Percentiles rank a stretch among this genome's conserved stretches.
Evolutionary conservation across 169 alveolate species (phyloP).

Genomic region (Plasmodium relictum): DNA sequence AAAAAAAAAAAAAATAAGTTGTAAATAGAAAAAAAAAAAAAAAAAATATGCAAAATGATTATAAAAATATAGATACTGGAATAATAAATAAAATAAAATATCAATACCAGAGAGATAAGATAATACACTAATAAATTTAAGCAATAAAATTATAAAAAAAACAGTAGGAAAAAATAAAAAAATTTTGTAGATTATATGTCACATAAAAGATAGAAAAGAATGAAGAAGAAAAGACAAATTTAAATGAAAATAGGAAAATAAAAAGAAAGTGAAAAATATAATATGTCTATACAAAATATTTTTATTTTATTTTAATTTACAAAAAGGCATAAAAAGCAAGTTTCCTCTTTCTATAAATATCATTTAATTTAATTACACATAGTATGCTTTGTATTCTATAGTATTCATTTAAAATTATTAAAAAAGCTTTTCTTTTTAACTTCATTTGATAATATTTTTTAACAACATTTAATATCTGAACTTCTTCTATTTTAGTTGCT

Average conservation of each 20-base stretch:
- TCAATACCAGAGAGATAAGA: too few species aligned
- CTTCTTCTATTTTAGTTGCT: slow-evolving; percentile 55
- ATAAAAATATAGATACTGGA: too few species aligned
- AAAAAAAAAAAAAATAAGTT: neutral
- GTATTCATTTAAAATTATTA: slow-evolving; percentile 33
- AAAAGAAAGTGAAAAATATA: neutral
- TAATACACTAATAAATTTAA: too few species aligned
- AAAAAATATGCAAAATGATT: neutral
- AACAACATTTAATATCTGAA: slow-evolving; percentile 44
- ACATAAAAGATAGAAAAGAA: too few species aligned
- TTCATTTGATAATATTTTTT: slow-evolving; percentile 22
- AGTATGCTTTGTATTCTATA: slow-evolving; percentile 56
- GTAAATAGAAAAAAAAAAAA: neutral
- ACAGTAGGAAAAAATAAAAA: too few species aligned
- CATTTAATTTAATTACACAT: slow-evolving; percentile 40
- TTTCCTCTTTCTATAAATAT: slow-evolving; percentile 49
- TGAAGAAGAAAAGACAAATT: neutral
- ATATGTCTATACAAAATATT: neutral
- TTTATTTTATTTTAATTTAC: slow-evolving; percentile 21
- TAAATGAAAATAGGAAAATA: neutral
- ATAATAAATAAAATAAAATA: too few species aligned
- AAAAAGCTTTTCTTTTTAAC: slow-evolving; percentile 52
- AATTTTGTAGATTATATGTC: too few species aligned
- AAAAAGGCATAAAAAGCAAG: slow-evolving; percentile 32
- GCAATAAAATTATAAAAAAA: too few species aligned